phyloP scores from a whole-genome alignment of 2,329 filamentous ascomycete genomes.

The Septoria petroselini region DNA sequence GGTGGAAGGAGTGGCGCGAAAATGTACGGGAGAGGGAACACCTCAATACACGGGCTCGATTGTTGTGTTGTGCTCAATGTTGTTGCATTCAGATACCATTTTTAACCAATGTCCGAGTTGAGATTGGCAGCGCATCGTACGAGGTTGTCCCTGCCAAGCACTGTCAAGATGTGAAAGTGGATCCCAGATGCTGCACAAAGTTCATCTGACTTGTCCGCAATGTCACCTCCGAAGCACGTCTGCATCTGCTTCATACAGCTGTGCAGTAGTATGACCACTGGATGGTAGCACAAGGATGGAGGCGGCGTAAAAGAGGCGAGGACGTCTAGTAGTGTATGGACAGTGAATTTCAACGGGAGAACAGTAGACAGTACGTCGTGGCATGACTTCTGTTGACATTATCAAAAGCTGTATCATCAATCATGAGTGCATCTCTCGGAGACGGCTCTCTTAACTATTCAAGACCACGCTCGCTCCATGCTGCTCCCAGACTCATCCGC shows the following conservation, averaged over 20 bases:
- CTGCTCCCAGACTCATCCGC: too few species aligned
- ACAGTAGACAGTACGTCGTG: not conserved
- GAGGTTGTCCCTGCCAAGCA: not conserved
- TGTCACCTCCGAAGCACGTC: too few species aligned
- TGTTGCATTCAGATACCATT: not conserved
- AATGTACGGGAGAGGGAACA: not conserved
- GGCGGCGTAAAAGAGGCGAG: too few species aligned
- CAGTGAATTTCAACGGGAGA: too few species aligned
- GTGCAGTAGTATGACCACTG: too few species aligned
- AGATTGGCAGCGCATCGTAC: conserved; percentile 7
- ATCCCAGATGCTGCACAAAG: too few species aligned
- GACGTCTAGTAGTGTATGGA: too few species aligned
- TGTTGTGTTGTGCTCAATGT: not conserved
- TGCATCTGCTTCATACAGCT: too few species aligned
- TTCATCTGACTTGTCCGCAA: too few species aligned
- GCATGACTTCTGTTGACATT: not conserved
- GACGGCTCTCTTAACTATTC: not conserved
- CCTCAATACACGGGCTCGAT: not conserved
- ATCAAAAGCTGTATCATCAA: not conserved
- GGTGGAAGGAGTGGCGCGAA: conserved; percentile 3
- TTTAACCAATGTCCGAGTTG: not conserved
- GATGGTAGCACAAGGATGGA: too few species aligned
- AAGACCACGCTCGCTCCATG: not conserved
- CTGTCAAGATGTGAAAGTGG: too few species aligned
- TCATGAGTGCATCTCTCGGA: not conserved